A percentile compares a stretch with the other conserved stretches of the same genome.
phyloP scores from a whole-genome alignment of 257 asterid genomes.

The Rhazya stricta region DNA sequence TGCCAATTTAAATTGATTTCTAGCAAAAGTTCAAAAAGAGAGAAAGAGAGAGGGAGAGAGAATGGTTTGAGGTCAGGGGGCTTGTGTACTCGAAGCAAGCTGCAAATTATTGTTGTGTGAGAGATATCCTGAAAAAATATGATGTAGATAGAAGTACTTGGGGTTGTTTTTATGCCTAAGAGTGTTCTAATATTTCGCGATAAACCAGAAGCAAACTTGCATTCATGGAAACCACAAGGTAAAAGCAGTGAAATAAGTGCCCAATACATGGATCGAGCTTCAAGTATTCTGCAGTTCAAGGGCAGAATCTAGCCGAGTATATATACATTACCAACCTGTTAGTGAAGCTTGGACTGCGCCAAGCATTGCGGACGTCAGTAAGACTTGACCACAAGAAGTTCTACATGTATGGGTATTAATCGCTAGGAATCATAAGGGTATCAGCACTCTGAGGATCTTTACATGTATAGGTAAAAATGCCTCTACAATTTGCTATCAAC shows the following conservation, averaged over 20 bases:
- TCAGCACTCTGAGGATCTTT: no score
- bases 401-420: no score
- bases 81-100: background rate
- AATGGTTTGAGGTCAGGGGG: background rate
- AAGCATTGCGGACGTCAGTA: background rate
- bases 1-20: no score
- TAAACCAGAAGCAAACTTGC: background rate
- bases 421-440: no score
- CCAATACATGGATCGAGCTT: no score
- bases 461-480: background rate
- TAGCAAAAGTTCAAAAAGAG: background rate
- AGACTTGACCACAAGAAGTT: background rate
- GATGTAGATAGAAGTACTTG: constrained; percentile 1
- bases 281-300: background rate
- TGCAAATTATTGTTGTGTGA: background rate
- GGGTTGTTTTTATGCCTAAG: background rate
- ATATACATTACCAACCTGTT: no score
- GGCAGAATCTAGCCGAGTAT: background rate
- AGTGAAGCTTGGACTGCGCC: no score
- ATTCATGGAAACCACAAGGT: background rate
- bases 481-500: background rate
- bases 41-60: background rate
- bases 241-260: no score
- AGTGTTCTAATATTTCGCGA: background rate
- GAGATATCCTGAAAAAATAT: background rate